These are phyloP conservation scores for Chaetomiaceae sp. DNA, from an alignment of 2,329 filamentous ascomycete genomes.

Conservation along the genomic window DNA sequence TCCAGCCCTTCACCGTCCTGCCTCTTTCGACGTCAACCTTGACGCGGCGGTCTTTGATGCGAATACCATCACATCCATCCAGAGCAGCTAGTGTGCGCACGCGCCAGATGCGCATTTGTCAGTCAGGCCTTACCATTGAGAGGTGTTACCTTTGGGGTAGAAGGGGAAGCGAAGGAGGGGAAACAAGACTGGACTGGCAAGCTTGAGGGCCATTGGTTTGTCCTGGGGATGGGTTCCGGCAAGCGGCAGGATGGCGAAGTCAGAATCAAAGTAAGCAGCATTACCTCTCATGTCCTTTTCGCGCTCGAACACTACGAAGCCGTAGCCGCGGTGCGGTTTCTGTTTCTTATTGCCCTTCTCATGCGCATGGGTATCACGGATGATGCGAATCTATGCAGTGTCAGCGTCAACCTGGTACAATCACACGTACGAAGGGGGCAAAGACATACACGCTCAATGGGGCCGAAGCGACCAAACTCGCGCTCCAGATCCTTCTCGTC, in stretches of 20 bases:
- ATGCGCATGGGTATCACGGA: conserved; percentile 66
- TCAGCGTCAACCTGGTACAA: conserved; percentile 7
- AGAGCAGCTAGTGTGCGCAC: conserved; percentile 74
- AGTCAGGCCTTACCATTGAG: conserved; percentile 57
- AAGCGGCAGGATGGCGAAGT: conserved; percentile 13
- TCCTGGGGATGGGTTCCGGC: conserved; percentile 28
- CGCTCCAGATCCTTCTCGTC: conserved; percentile 85
- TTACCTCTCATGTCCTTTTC: conserved; percentile 99
- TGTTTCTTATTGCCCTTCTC: conserved; percentile 70
- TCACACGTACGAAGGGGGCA: neutral
- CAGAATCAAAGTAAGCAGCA: conserved; percentile 39
- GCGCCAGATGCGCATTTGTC: conserved; percentile 59
- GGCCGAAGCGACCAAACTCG: conserved; percentile 88
- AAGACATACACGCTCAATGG: conserved; percentile 75
- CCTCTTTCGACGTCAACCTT: conserved; percentile 95
- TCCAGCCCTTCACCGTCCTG: conserved; percentile 89
- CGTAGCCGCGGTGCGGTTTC: conserved; percentile 82
- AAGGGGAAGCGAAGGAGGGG: conserved; percentile 22
- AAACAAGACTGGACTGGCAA: conserved; percentile 39
- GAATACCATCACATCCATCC: conserved; percentile 76
- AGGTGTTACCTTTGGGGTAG: conserved; percentile 26
- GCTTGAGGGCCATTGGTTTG: conserved; percentile 49
- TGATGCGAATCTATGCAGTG: conserved; percentile 69
- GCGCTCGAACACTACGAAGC: conserved; percentile 93
- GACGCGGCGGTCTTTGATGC: conserved; percentile 86